These are phyloP conservation scores for Garcileccinum viscosum DNA, from an alignment of 1,284 basidiomycete genomes.

Conservation along the genomic window DNA sequence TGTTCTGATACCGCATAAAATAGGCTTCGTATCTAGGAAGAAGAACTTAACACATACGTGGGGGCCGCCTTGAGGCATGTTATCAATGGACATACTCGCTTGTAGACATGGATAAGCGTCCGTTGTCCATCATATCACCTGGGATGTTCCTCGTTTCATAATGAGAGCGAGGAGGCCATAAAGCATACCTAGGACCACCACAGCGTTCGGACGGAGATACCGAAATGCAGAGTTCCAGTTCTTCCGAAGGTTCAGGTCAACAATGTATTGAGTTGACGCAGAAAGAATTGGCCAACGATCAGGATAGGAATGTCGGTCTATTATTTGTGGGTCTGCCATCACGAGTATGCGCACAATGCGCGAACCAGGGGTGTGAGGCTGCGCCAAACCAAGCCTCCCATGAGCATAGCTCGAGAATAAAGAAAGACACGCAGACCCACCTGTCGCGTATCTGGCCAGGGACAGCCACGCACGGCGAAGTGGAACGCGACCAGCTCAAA, in stretches of 20 bases:
- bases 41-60: constrained; percentile 20
- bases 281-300: constrained; percentile 47
- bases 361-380: constrained; percentile 28
- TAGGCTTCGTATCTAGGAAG: constrained; percentile 65
- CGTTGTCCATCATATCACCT: constrained; percentile 81
- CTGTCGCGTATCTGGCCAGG: constrained; percentile 35
- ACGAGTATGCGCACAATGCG: constrained; percentile 68
- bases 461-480: constrained; percentile 26
- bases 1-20: constrained; percentile 62
- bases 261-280: constrained; percentile 56
- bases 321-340: constrained; percentile 80
- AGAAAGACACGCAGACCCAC: constrained; percentile 12
- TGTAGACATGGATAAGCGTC: constrained; percentile 62
- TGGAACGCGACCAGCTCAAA: constrained; percentile 35
- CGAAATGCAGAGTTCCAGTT: constrained; percentile 71
- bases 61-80: background rate
- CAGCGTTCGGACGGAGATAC: constrained; percentile 67
- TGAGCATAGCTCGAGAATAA: background rate
- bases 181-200: constrained; percentile 87
- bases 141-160: background rate
- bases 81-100: constrained; percentile 62
- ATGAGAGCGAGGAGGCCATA: constrained; percentile 50
- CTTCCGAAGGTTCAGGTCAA: constrained; percentile 76
- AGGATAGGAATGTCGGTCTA: constrained; percentile 55
- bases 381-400: background rate